Conservation (phyloP, 2,329 filamentous ascomycete genomes). For the Colletotrichum tofieldiae region DNA sequence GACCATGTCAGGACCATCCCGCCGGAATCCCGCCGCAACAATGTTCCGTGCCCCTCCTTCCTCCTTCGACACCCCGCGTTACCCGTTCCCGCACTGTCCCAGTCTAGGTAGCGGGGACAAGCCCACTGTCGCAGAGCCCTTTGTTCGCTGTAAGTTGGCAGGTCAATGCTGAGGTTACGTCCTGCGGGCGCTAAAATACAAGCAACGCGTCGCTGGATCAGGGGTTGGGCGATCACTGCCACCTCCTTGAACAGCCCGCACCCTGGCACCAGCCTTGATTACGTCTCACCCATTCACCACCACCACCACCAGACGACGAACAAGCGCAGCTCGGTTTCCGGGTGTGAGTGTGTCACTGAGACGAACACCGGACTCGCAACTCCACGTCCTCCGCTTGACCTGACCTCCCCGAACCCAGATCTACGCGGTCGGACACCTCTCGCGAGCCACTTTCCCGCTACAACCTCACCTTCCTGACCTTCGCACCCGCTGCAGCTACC, state of each 20-base stretch:
- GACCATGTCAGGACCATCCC: background rate
- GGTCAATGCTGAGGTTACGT: background rate
- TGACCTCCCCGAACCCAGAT: conserved; percentile 15
- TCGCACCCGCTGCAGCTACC: background rate
- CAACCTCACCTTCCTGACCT: background rate
- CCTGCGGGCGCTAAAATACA: background rate
- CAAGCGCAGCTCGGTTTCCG: background rate
- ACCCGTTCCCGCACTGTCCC: conserved; percentile 2
- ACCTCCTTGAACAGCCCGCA: conserved; percentile 43
- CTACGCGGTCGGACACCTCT: conserved; percentile 1
- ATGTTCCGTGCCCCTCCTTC: conserved; percentile 35
- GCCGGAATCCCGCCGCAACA: conserved; percentile 16
- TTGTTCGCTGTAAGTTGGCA: background rate
- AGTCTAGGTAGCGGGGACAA: background rate
- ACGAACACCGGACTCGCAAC: conserved; percentile 2
- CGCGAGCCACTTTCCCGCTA: background rate
- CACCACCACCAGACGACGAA: background rate
- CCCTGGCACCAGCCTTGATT: conserved; percentile 8
- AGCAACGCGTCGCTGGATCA: background rate
- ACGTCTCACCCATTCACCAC: background rate
- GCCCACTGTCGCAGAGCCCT: background rate
- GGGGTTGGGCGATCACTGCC: conserved; percentile 46
- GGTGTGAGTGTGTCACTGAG: background rate
- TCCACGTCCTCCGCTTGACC: background rate
- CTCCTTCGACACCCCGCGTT: background rate